phyloP scores from a whole-genome alignment of 768 basidiomycete genomes.

The Candolleomyces eurysporus region DNA sequence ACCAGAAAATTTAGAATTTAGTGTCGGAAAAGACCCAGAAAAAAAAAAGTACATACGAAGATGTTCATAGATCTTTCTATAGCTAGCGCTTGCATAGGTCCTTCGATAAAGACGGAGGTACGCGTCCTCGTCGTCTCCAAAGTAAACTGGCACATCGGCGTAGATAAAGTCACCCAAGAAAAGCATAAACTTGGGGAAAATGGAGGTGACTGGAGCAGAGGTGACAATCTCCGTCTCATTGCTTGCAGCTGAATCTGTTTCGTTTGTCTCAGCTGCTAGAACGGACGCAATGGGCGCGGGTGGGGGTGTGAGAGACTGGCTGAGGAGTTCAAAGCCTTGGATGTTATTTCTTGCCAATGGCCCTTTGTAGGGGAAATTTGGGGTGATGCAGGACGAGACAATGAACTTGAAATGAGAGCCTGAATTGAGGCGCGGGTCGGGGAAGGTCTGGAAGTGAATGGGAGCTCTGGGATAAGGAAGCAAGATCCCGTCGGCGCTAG shows the following conservation, averaged over 20 bases:
- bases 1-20: neutral
- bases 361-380: constrained; percentile 70
- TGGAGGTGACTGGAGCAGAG: neutral
- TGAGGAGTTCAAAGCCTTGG: constrained; percentile 63
- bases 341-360: constrained; percentile 53
- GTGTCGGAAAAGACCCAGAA: constrained; percentile 4
- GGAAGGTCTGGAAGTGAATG: constrained; percentile 69
- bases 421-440: constrained; percentile 57
- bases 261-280: constrained; percentile 3
- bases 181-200: constrained; percentile 50
- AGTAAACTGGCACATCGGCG: constrained; percentile 65
- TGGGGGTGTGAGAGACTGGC: constrained; percentile 48
- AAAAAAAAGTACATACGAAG: constrained; percentile 49
- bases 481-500: constrained; percentile 38
- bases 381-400: constrained; percentile 62
- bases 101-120: constrained; percentile 69
- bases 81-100: constrained; percentile 62
- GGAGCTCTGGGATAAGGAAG: constrained; percentile 51
- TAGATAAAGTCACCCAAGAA: constrained; percentile 79
- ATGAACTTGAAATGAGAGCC: constrained; percentile 67
- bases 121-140: constrained; percentile 54
- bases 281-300: neutral
- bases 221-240: neutral
- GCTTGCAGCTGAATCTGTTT: constrained; percentile 6
- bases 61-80: constrained; percentile 64